Base-by-base conservation (phyloP, 495 filamentous ascomycete genomes). In the Penicillium longicatenatum region DNA sequence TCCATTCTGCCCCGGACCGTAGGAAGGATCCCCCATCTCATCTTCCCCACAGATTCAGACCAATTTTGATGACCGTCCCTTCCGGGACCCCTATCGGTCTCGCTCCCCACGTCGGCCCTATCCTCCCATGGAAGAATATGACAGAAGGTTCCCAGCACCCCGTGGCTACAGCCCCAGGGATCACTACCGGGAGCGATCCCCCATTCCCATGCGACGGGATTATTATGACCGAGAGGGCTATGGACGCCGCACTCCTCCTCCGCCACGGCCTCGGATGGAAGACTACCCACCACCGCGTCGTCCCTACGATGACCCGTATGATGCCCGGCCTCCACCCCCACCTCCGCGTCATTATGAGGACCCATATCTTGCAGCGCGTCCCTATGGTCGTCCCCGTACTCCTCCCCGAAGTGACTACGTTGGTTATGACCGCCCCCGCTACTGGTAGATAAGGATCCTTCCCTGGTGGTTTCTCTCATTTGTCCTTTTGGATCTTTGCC, bases 101-200 rank as follows among this genome's bases (percentile, higher is more conserved):
- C 90, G 91, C 52, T 94, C 91, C 49, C 83, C 84, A 50, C 85
- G 82, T 60, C 86, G 88, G 53, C 83, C 85, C 49, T 87, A 88
- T 61, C 79, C 84, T 50, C 83, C 88, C 17, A 74, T 81, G 37
- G 87, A 88, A 66, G 87, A 89, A 59, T 89, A 94, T 64, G 84
- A 92, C 63, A 84, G 89, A 55, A 88, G 92, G 69, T 85, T 85
- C 26, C 86, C 89, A 19, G 68, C 75, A n/a, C 88, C 89, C 46
- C 88, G 90, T 60, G 88, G 85, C 62, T 95, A 93, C 69, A 92
- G 88, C 70, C 90, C 90, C 33, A 84, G 88, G 57, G 88, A 89
- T 54, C 90, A 88, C 58, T 96, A 95, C 73, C 92, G 93, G 70
- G 91, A 94, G 66, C 84, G 92, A 54, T 90, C 89, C 54, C 83